Evolutionary conservation across 75 land plant genomes (phyloP), one percentile per base, ranked within the genome.

Genomic region (Ceratopteris richardii): DNA sequence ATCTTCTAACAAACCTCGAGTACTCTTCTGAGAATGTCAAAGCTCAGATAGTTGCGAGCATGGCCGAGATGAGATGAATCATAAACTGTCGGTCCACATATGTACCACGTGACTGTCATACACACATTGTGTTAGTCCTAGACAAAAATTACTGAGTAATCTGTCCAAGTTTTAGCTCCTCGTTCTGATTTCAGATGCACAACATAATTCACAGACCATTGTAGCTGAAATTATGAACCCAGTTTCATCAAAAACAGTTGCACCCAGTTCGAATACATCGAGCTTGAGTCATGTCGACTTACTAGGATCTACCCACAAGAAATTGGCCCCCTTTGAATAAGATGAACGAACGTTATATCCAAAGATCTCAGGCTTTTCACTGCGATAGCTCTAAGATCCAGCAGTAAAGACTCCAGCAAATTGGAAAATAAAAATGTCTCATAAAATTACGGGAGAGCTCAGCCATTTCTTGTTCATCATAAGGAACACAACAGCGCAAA

Each of bases 71-170:
- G 79, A 0, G 79, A 72, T 24, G 79, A 66, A 62, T 76, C 79
- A 60, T 76, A 76, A 17, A 76, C 79, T 61, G 79, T 76, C 39
- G 79, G 79, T 0, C 79, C 79, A 61, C 79, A 76, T 28, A 72
- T 76, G 20, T 76, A 76, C 79, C 79, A 76, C 19, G 70, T 76
- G 30, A 76, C 79, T 76, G 70, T 21, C 36, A 55, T 7, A 58
- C 57, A 66, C 16, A 29, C 31, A 56, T 16, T 31, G 17, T 16
- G 47, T 4, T 20, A 48, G 28, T 24, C 23, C 26, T 18, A 12
- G n/a, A 42, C 17, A 60, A 42, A 37, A 39, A 58, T 13, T 6
- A 26, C 31, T 23, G 63, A 29, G 31, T 41, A 24, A 23, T 33
- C 31, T 29, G 20, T 19, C 18, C 18, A 4, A 9, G 26, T 40